phyloP scores from a whole-genome alignment of 495 filamentous ascomycete species.

The Penicillium manginii region DNA sequence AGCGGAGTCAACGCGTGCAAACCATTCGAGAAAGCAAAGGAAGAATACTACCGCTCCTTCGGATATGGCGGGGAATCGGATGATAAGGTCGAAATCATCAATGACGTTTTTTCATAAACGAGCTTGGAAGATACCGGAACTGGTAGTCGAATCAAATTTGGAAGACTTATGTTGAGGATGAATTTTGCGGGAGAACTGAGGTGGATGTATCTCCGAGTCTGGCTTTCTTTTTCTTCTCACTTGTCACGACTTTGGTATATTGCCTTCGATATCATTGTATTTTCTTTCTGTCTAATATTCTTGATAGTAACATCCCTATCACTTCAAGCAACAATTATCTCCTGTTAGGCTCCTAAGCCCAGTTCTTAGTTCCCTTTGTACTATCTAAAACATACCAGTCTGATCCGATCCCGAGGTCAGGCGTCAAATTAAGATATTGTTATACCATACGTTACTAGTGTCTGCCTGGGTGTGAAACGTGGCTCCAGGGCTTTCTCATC shows the following conservation, averaged over 20 bases:
- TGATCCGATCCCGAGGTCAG: too few relatives aligned
- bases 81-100: conserved; percentile 22
- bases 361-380: too few relatives aligned
- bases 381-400: too few relatives aligned
- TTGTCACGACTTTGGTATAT: conserved; percentile 19
- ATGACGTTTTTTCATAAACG: conserved; percentile 23
- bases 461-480: too few relatives aligned
- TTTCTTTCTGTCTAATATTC: conserved; percentile 17
- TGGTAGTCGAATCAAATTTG: conserved; percentile 1
- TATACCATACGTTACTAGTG: too few relatives aligned
- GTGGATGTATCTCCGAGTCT: neutral
- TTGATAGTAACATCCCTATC: neutral
- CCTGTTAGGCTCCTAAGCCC: neutral
- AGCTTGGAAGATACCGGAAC: neutral
- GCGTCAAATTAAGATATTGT: too few relatives aligned
- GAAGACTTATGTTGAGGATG: neutral
- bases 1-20: conserved; percentile 23
- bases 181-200: neutral
- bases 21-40: conserved; percentile 30
- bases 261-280: conserved; percentile 13
- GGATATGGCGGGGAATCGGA: conserved; percentile 13
- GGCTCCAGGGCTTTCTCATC: too few relatives aligned
- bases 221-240: conserved; percentile 9
- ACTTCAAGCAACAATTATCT: neutral
- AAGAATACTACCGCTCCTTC: conserved; percentile 24